A percentile compares a stretch with the other conserved stretches of the same genome.
These are phyloP conservation scores for Cercospora nicotianae DNA, from an alignment of 2,329 filamentous ascomycete species.

Conservation along the genomic window DNA sequence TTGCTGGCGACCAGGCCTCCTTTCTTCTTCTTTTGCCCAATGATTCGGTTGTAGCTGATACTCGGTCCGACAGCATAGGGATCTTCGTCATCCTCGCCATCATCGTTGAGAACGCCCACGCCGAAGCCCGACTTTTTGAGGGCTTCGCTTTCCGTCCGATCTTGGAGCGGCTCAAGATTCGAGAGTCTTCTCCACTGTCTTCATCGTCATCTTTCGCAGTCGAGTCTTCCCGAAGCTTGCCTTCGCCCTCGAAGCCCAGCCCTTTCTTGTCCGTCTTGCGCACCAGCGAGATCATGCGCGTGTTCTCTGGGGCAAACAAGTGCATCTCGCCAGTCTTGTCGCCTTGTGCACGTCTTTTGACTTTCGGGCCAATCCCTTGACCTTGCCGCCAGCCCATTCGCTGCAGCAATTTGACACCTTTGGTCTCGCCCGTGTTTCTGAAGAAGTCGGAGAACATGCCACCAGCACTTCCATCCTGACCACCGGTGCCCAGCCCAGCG, in stretches of 20 bases:
- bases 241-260: slow-evolving; percentile 65
- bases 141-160: slow-evolving; percentile 40
- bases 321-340: slow-evolving; percentile 59
- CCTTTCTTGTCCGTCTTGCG: slow-evolving; percentile 70
- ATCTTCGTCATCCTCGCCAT: slow-evolving; percentile 91
- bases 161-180: slow-evolving; percentile 36
- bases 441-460: slow-evolving; percentile 71
- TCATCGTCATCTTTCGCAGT: slow-evolving; percentile 38
- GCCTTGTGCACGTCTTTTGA: slow-evolving; percentile 71
- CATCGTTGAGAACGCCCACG: slow-evolving; percentile 86
- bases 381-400: slow-evolving; percentile 96
- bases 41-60: slow-evolving; percentile 79
- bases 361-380: slow-evolving; percentile 86
- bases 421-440: slow-evolving; percentile 71
- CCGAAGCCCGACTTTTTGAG: slow-evolving; percentile 75
- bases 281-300: slow-evolving; percentile 64
- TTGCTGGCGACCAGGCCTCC: slow-evolving; percentile 35
- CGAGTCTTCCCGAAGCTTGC: slow-evolving; percentile 47
- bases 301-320: slow-evolving; percentile 83
- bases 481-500: slow-evolving; percentile 70
- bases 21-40: slow-evolving; percentile 81
- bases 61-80: slow-evolving; percentile 88
- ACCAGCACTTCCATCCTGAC: slow-evolving; percentile 51
- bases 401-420: slow-evolving; percentile 80
- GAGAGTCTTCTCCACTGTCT: slow-evolving; percentile 34